Evolutionary conservation across 2,329 filamentous ascomycete species (phyloP), one percentile per base, ranked within the genome.

Genomic region (Neophaeococcomyces aloes): DNA sequence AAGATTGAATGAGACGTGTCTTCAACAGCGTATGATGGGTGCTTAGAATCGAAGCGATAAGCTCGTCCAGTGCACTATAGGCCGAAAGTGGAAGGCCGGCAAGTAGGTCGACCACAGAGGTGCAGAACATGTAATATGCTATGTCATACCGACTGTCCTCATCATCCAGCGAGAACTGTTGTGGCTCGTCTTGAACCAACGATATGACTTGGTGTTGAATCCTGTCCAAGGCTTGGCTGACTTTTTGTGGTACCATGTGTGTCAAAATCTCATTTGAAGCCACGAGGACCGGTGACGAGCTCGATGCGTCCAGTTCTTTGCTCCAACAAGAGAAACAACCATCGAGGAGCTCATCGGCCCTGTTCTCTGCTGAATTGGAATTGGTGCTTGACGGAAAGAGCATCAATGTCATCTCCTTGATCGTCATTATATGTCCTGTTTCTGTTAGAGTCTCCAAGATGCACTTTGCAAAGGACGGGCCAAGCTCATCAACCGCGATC

Each of bases 11-110:
- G 6, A 94, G 65, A 1, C 79, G 73, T 2, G 68, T 61, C 53
- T 78, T 77, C 4, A 94, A 67, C 23, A 66, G 67, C 8, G 72
- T 61, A 49, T 74, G 69, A 4, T 65, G 65, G 34, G 74, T 78
- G 17, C 66, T 58, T 21, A 81, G 68, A 2, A 72, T 72, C 37
- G 74, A 65, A 23, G 67, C 61, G 7, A 80, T 59, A 5, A 80
- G 57, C 4, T 55, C 48, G 36, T 74, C 68, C 3, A 79, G 56
- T 57, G 68, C 59, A 62, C 78, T 49, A 65, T 83, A 53, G 67
- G 48, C 53, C 2, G 47, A 25, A 6, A 50, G 29, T 7, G 47
- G 33, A n/a, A 49, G 27, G 14, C 39, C 45, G 11, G 29, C 38
- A 6, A 51, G 34, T 2, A 38, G 23, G 25, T 34, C 39, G 25